Percentiles rank a stretch among this genome's conserved stretches.
These are phyloP conservation scores for Trifolium dubium DNA, from an alignment of 306 rosid species.

Conservation along the genomic window DNA sequence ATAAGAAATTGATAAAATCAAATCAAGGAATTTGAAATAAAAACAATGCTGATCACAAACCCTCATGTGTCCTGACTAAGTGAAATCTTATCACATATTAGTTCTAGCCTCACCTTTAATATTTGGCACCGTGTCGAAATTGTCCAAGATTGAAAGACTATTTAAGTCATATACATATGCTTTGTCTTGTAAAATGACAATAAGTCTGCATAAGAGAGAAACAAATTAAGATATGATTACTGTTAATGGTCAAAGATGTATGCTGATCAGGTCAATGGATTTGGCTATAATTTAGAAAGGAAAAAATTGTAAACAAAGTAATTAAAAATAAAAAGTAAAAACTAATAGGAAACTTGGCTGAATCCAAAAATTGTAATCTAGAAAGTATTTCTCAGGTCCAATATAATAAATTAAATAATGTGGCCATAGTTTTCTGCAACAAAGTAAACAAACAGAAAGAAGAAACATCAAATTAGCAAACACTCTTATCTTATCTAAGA, in stretches of 20 bases:
- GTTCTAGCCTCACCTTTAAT: slow-evolving; percentile 71
- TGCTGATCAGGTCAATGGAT: neutral
- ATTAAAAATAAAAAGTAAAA: no score
- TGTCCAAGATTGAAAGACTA: slow-evolving; percentile 82
- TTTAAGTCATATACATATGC: slow-evolving; percentile 81
- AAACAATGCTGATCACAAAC: slow-evolving; percentile 28
- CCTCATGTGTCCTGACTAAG: slow-evolving; percentile 18
- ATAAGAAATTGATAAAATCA: neutral
- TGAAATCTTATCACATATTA: slow-evolving; percentile 27
- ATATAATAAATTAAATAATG: neutral
- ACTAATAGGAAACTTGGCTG: neutral
- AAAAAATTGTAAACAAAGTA: neutral
- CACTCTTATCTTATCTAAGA: no score
- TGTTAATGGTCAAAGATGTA: slow-evolving; percentile 25
- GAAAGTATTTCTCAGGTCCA: neutral
- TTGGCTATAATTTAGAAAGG: neutral
- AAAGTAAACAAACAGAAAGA: neutral
- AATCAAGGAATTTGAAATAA: neutral
- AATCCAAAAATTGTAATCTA: slow-evolving; percentile 16
- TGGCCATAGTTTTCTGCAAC: neutral
- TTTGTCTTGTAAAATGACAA: slow-evolving; percentile 90
- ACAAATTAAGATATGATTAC: slow-evolving; percentile 34
- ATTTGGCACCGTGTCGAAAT: slow-evolving; percentile 80
- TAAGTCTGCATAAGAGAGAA: slow-evolving; percentile 68
- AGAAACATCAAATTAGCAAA: slow-evolving; percentile 6